Evolutionary conservation across 345 rosid genomes (phyloP).

Genomic region (Sonneratia alba): DNA sequence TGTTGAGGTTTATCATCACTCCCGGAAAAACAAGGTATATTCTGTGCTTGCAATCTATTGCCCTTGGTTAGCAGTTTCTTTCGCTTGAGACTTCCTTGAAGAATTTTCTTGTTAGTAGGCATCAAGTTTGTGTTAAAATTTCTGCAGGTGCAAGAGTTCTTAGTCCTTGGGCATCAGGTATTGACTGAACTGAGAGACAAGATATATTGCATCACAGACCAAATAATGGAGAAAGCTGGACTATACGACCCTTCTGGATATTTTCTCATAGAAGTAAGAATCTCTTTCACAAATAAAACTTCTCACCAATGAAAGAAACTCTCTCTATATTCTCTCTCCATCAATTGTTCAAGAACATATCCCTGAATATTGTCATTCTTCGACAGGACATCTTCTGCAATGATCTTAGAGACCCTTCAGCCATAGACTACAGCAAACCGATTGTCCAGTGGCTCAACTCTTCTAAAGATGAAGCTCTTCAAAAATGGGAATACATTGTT

Average conservation of each 20-base stretch:
- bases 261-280: slow-evolving; percentile 73
- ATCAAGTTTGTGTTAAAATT: neutral
- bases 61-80: neutral
- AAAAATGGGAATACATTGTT: slow-evolving; percentile 58
- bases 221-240: slow-evolving; percentile 65
- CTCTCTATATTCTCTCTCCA: neutral
- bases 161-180: slow-evolving; percentile 62
- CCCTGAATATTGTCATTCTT: slow-evolving; percentile 12
- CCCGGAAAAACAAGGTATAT: slow-evolving; percentile 43
- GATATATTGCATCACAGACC: slow-evolving; percentile 68
- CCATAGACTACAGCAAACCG: slow-evolving; percentile 26
- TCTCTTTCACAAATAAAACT: neutral
- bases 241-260: slow-evolving; percentile 72
- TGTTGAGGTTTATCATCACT: slow-evolving; percentile 55
- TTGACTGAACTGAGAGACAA: slow-evolving; percentile 70
- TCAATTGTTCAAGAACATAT: no score
- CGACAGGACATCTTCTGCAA: slow-evolving; percentile 61
- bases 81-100: neutral
- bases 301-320: neutral
- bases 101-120: neutral
- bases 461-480: slow-evolving; percentile 56
- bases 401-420: slow-evolving; percentile 60
- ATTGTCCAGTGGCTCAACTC: slow-evolving; percentile 64
- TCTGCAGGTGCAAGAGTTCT: slow-evolving; percentile 68
- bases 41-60: slow-evolving; percentile 2